phyloP scores from a whole-genome alignment of 352 stramenopile genomes.

The Thraustotheca clavata region DNA sequence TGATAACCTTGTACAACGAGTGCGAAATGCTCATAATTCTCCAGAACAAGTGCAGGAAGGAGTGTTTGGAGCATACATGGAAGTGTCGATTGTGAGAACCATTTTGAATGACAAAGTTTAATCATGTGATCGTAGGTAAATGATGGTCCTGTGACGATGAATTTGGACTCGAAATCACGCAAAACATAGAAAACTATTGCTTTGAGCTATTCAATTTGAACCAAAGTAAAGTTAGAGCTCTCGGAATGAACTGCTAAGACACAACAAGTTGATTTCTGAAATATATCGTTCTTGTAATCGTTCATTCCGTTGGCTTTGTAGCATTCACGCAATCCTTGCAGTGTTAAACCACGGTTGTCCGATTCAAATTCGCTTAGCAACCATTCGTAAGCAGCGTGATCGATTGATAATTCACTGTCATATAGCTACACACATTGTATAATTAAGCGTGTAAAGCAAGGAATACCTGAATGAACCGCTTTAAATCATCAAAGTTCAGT shows the following conservation, averaged over 20 bases:
- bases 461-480: not conserved
- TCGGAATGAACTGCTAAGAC: not conserved
- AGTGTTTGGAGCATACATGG: constrained; percentile 79
- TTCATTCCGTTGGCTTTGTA: not conserved
- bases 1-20: constrained; percentile 56
- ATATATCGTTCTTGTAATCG: not conserved
- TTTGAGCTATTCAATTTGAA: not conserved
- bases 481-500: not conserved
- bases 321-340: not conserved
- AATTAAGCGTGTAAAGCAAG: not conserved
- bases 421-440: constrained; percentile 10
- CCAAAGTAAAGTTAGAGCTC: not conserved
- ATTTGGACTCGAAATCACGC: constrained; percentile 68
- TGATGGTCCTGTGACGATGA: constrained; percentile 76
- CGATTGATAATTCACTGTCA: not conserved
- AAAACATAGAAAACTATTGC: constrained; percentile 6
- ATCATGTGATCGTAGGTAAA: constrained; percentile 43
- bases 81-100: constrained; percentile 58
- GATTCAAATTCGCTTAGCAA: constrained; percentile 13
- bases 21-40: constrained; percentile 41
- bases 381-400: not conserved
- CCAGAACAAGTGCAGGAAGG: constrained; percentile 66
- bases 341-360: not conserved
- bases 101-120: not conserved
- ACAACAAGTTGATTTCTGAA: not conserved